A percentile compares a stretch with the other conserved stretches of the same genome.
These are phyloP conservation scores for Brasenia schreberi DNA, from an alignment of 164 flowering plant genomes.

Conservation along the genomic window DNA sequence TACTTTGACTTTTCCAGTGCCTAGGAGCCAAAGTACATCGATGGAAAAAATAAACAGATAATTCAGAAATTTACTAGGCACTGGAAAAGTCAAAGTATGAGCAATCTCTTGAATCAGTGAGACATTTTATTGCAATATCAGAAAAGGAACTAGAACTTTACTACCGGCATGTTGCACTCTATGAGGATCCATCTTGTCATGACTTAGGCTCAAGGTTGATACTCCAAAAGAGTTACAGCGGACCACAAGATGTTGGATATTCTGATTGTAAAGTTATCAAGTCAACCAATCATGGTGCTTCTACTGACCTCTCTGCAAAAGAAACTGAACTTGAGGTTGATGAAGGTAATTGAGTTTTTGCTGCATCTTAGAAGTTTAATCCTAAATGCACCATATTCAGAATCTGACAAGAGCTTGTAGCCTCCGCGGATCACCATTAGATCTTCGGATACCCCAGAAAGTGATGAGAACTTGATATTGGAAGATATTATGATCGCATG, in stretches of 20 bases:
- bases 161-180: conserved; percentile 73
- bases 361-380: no score
- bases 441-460: no score
- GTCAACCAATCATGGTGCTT: background rate
- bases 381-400: no score
- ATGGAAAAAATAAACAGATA: background rate
- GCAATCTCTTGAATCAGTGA: conserved; percentile 83
- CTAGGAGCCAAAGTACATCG: conserved; percentile 14
- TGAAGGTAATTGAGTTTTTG: background rate
- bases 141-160: conserved; percentile 90
- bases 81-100: conserved; percentile 82
- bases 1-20: conserved; percentile 87
- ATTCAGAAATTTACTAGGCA: conserved; percentile 45
- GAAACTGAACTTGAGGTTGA: background rate
- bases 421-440: no score
- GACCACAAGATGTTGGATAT: background rate
- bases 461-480: no score
- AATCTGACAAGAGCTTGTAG: no score
- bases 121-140: conserved; percentile 66
- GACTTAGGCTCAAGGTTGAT: conserved; percentile 27
- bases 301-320: background rate
- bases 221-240: conserved; percentile 13
- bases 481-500: no score
- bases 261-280: background rate
- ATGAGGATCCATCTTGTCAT: conserved; percentile 53